Evolutionary conservation across 2,329 filamentous ascomycete genomes (phyloP).

Genomic region (Sporothrix protearum): DNA sequence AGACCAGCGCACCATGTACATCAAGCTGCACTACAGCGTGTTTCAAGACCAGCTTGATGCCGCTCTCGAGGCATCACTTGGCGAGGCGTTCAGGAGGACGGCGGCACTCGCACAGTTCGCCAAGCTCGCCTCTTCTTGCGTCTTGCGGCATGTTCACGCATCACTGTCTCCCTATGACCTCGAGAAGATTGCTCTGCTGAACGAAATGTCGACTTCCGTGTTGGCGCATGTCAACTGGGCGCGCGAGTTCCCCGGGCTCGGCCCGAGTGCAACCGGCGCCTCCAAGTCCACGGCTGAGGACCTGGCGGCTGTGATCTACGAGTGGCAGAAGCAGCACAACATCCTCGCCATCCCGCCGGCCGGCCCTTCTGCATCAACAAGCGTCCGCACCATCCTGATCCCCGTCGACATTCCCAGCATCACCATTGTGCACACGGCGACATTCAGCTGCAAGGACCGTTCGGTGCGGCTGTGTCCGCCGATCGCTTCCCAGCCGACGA

Average conservation of each 20-base stretch:
- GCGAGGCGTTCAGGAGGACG: constrained; percentile 34
- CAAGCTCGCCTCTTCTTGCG: constrained; percentile 33
- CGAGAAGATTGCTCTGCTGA: constrained; percentile 54
- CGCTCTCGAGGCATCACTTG: constrained; percentile 45
- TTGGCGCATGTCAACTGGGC: constrained; percentile 48
- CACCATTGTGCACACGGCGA: constrained; percentile 76
- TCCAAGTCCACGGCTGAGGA: constrained; percentile 29
- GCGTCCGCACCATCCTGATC: constrained; percentile 67
- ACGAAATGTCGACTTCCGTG: constrained; percentile 48
- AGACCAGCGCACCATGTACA: constrained; percentile 52
- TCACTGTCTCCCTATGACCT: constrained; percentile 50
- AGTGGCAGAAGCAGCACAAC: constrained; percentile 40
- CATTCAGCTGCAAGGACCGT: constrained; percentile 49
- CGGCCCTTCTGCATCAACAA: constrained; percentile 36
- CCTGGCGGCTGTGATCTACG: constrained; percentile 38
- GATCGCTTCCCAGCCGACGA: constrained; percentile 28
- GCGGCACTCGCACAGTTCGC: constrained; percentile 26
- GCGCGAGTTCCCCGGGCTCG: constrained; percentile 50
- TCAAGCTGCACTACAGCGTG: constrained; percentile 72
- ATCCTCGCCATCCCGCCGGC: constrained; percentile 34
- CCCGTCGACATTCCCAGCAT: constrained; percentile 85
- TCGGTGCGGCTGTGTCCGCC: constrained; percentile 32
- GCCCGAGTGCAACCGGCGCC: background rate
- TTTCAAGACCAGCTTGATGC: constrained; percentile 68
- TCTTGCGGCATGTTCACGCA: constrained; percentile 44